Conservation (phyloP, 2,329 filamentous ascomycete species). For the Calonectria leucothoes region DNA sequence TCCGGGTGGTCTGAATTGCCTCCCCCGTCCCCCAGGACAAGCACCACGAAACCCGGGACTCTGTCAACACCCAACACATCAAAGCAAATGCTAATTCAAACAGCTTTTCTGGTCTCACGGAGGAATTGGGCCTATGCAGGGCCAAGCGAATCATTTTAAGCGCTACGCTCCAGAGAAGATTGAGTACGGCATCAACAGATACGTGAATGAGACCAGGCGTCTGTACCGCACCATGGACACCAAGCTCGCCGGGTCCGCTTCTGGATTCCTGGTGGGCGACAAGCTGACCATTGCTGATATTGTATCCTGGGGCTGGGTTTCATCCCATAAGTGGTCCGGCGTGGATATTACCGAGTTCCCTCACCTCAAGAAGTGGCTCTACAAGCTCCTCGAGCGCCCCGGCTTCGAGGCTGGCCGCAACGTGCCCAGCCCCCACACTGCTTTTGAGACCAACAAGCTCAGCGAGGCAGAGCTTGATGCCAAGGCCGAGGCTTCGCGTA, state of each 20-base stretch:
- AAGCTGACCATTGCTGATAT: conserved; percentile 83
- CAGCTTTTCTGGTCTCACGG: conserved; percentile 78
- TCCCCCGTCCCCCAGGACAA: no score
- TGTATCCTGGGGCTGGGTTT: conserved; percentile 83
- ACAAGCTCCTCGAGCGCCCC: conserved; percentile 74
- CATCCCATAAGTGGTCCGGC: conserved; percentile 56
- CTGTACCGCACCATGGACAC: conserved; percentile 83
- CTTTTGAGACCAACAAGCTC: conserved; percentile 59
- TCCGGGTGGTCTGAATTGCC: background rate
- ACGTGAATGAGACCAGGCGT: conserved; percentile 85
- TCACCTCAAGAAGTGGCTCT: conserved; percentile 80
- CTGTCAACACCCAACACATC: background rate
- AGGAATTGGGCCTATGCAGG: conserved; percentile 84
- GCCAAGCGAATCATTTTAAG: conserved; percentile 84
- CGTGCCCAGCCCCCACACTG: conserved; percentile 75
- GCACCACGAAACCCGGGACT: background rate
- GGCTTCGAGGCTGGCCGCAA: conserved; percentile 81
- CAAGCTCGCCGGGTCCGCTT: conserved; percentile 69
- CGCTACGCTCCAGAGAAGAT: conserved; percentile 88
- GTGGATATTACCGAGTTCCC: conserved; percentile 80
- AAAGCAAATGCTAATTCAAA: background rate
- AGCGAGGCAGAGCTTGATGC: conserved; percentile 67
- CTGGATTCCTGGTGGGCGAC: conserved; percentile 74
- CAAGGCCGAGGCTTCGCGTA: conserved; percentile 61
- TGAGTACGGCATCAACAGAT: conserved; percentile 84